These are phyloP conservation scores for Zygoascus meyerae DNA, from an alignment of 1,139 yeast species.

Conservation along the genomic window DNA sequence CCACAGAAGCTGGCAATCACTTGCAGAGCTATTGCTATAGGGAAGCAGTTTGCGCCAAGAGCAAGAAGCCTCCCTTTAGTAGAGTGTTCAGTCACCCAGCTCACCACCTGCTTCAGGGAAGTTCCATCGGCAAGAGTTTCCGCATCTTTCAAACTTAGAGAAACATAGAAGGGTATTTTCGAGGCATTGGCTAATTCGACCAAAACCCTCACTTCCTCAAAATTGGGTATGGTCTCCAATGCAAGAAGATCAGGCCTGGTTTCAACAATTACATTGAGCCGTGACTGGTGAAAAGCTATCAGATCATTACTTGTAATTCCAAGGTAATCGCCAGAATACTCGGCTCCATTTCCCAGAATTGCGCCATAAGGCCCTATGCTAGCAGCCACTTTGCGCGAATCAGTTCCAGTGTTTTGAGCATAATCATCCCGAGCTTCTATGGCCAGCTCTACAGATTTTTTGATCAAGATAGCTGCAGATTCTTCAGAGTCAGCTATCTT, in stretches of 20 bases:
- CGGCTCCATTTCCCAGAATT: slow-evolving; percentile 56
- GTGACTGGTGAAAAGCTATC: slow-evolving; percentile 44
- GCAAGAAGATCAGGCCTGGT: slow-evolving; percentile 48
- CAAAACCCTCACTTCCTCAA: slow-evolving; percentile 43
- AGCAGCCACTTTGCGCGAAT: slow-evolving; percentile 41
- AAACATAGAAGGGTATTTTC: slow-evolving; percentile 30
- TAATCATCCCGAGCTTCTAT: slow-evolving; percentile 27
- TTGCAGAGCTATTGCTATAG: slow-evolving; percentile 28
- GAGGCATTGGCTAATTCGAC: slow-evolving; percentile 16
- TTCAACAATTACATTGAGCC: slow-evolving; percentile 40
- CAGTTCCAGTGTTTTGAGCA: slow-evolving; percentile 7
- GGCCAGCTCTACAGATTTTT: slow-evolving; percentile 30
- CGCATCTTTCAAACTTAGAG: slow-evolving; percentile 35
- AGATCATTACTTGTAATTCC: slow-evolving; percentile 32
- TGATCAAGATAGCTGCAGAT: slow-evolving; percentile 30
- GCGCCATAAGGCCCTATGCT: slow-evolving; percentile 76
- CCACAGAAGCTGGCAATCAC: slow-evolving; percentile 26
- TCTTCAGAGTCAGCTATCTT: slow-evolving; percentile 29
- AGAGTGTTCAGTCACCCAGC: slow-evolving; percentile 10
- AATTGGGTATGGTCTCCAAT: slow-evolving; percentile 61
- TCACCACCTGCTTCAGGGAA: slow-evolving; percentile 22
- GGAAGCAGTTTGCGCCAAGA: slow-evolving; percentile 44
- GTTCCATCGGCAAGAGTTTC: slow-evolving; percentile 42
- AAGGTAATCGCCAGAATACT: slow-evolving; percentile 59
- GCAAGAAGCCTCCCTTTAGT: slow-evolving; percentile 24